Conservation (phyloP, 2,329 filamentous ascomycete genomes). For the Paecilomyces niveus region DNA sequence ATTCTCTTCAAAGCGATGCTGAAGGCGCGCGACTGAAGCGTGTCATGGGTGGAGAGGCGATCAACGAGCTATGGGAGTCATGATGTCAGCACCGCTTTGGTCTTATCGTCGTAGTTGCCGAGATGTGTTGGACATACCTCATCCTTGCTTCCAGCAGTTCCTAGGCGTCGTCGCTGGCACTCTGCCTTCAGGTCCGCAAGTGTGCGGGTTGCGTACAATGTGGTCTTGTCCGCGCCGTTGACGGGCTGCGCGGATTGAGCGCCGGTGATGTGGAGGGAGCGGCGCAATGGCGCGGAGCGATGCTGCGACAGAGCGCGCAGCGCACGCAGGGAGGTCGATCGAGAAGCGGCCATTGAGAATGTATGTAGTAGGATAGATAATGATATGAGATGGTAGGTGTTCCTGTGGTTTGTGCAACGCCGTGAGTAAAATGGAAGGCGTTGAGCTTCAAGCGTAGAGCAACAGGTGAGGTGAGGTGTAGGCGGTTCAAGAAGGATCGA, state of each 20-base stretch:
- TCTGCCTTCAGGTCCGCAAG: conserved; percentile 46
- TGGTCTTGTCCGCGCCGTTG: conserved; percentile 45
- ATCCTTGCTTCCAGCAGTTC: conserved; percentile 40
- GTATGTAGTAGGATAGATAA: background rate
- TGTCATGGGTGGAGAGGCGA: conserved; percentile 47
- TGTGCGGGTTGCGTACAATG: conserved; percentile 44
- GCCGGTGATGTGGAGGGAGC: conserved; percentile 54
- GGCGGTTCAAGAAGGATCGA: background rate
- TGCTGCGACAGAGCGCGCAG: conserved; percentile 37
- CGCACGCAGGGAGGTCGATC: conserved; percentile 38
- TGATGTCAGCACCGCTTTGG: conserved; percentile 1
- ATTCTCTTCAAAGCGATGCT: conserved; percentile 47
- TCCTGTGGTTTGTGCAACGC: conserved; percentile 1
- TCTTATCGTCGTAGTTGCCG: background rate
- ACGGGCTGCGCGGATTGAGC: conserved; percentile 47
- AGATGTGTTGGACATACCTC: conserved; percentile 33
- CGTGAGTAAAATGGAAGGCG: conserved; percentile 4
- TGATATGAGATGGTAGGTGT: background rate
- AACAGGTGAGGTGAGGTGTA: background rate
- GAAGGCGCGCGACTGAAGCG: conserved; percentile 47
- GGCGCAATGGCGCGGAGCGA: conserved; percentile 29
- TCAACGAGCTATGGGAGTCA: conserved; percentile 39
- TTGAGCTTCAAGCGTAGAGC: background rate
- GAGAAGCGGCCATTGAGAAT: conserved; percentile 36
- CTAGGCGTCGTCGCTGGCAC: conserved; percentile 44